Percentiles rank a stretch among this genome's conserved stretches.
Evolutionary conservation across 345 rosid genomes (phyloP).

Genomic region (Citrus australasica): DNA sequence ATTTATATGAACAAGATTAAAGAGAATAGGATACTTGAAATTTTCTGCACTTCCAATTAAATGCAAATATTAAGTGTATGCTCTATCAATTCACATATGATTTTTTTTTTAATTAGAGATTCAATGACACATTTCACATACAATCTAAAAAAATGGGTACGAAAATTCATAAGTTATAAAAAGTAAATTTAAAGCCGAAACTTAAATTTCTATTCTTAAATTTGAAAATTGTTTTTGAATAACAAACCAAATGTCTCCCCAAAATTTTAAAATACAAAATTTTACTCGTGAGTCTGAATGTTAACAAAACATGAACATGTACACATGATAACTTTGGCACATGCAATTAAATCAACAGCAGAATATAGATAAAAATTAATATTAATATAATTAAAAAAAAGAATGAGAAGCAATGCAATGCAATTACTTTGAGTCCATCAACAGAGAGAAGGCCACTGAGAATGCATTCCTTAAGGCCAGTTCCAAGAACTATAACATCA

Average conservation of each 20-base stretch:
- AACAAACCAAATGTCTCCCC: neutral
- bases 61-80: neutral
- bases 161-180: neutral
- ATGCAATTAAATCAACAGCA: neutral
- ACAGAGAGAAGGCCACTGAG: slow-evolving; percentile 95
- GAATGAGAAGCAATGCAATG: neutral
- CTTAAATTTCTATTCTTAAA: neutral
- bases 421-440: slow-evolving; percentile 78
- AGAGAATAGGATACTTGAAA: too few relatives aligned
- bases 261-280: too few relatives aligned
- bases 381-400: neutral
- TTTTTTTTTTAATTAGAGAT: neutral
- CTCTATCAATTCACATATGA: neutral
- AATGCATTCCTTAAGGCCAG: slow-evolving; percentile 94
- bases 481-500: slow-evolving; percentile 93
- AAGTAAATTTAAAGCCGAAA: neutral
- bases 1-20: too few relatives aligned
- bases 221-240: neutral
- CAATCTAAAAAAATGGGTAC: neutral
- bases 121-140: neutral
- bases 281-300: too few relatives aligned
- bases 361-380: neutral
- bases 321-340: neutral
- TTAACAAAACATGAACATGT: neutral
- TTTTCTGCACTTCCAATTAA: too few relatives aligned